Evolutionary conservation across 441 rosid species (phyloP).

Genomic region (Kokia cookei): DNA sequence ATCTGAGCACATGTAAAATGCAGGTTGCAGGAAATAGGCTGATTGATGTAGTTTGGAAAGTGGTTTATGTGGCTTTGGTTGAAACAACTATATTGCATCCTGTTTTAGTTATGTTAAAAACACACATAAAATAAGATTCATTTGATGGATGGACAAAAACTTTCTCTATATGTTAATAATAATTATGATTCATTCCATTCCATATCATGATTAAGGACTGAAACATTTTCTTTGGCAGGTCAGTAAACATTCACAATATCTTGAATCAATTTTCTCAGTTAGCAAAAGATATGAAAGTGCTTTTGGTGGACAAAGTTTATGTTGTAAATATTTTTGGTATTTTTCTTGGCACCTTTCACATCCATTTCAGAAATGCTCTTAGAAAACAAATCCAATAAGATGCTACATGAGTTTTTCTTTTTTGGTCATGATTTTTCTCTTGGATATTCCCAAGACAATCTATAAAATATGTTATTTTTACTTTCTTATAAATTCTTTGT

Average conservation of each 20-base stretch:
- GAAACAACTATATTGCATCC: not conserved
- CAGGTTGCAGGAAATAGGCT: not conserved
- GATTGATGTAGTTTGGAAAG: not conserved
- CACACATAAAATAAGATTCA: not conserved
- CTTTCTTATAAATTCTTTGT: not conserved
- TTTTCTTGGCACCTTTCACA: not conserved
- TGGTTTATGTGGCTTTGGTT: not conserved
- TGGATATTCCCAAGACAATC: not conserved
- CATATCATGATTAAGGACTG: not conserved
- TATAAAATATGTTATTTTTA: not conserved
- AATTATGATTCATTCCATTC: not conserved
- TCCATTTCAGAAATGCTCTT: not conserved
- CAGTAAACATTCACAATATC: conserved; percentile 14
- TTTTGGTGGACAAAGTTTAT: conserved; percentile 46
- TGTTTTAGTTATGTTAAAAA: not conserved
- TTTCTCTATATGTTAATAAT: not conserved
- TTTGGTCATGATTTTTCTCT: not conserved
- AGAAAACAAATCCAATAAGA: not conserved
- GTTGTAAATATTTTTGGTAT: conserved; percentile 55
- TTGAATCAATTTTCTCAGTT: conserved; percentile 37
- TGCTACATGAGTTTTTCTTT: not conserved
- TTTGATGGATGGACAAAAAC: not conserved
- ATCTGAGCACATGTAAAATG: not conserved
- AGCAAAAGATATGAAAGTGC: conserved; percentile 45
- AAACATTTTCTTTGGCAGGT: conserved; percentile 22